Evolutionary conservation across 345 rosid genomes (phyloP).

Genomic region (Gossypium thurberi): DNA sequence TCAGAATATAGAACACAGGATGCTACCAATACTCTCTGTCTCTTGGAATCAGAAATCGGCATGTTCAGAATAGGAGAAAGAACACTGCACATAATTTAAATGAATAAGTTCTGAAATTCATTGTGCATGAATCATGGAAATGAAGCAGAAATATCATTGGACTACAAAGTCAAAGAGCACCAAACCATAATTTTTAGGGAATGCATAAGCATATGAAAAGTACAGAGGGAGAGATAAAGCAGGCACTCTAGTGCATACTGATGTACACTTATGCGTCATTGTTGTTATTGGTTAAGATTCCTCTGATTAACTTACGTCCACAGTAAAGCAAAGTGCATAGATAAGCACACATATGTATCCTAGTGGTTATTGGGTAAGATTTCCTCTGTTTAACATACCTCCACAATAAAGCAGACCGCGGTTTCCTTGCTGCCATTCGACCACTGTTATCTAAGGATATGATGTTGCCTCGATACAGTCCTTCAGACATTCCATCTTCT

Average conservation of each 20-base stretch:
- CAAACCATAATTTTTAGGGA: neutral
- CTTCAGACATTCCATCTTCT: conserved; percentile 48
- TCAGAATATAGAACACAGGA: conserved; percentile 96
- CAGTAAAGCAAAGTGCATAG: neutral
- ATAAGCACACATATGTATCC: neutral
- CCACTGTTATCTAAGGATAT: conserved; percentile 41
- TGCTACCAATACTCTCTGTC: conserved; percentile 95
- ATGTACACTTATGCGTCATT: neutral
- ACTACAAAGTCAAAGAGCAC: neutral
- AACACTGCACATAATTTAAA: conserved; percentile 51
- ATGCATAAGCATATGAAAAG: neutral
- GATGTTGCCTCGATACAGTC: conserved; percentile 35
- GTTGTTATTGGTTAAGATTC: neutral
- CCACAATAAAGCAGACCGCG: conserved; percentile 88
- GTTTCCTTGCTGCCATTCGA: conserved; percentile 53
- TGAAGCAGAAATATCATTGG: neutral
- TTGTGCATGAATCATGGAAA: neutral
- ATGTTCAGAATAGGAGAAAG: conserved; percentile 95
- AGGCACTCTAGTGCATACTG: neutral
- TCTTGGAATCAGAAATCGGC: conserved; percentile 95
- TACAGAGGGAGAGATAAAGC: neutral
- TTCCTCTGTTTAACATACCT: conserved; percentile 42
- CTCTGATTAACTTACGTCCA: conserved; percentile 56
- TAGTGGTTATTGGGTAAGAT: neutral
- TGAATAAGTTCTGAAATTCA: neutral